Conservation (phyloP, 1,284 basidiomycete species). For the Cutaneotrichosporon cyanovorans region DNA sequence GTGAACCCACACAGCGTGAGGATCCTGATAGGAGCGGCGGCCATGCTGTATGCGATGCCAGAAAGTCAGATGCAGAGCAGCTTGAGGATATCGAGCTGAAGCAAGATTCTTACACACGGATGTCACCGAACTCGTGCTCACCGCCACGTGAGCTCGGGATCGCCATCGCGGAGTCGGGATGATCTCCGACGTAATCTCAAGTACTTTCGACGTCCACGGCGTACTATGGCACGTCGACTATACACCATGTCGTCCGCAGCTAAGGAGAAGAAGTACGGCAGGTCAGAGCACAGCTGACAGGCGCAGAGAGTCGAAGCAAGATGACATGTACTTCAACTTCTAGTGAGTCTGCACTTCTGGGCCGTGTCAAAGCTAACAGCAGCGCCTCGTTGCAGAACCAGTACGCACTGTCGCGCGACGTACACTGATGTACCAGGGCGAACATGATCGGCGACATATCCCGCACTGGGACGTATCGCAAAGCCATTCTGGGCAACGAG, state of each 20-base stretch:
- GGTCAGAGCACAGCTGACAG: too few relatives aligned
- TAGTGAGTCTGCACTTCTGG: neutral
- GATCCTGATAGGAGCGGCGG: conserved; percentile 21
- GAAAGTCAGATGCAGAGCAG: neutral
- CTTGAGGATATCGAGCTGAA: neutral
- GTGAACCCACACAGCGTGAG: conserved; percentile 56
- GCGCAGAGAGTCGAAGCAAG: too few relatives aligned
- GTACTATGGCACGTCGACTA: too few relatives aligned
- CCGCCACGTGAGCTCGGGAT: too few relatives aligned
- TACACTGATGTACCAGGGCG: conserved; percentile 24
- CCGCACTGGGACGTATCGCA: conserved; percentile 43
- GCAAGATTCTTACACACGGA: too few relatives aligned
- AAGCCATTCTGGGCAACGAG: conserved; percentile 45
- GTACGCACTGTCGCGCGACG: neutral
- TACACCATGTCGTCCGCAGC: neutral
- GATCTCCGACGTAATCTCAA: too few relatives aligned
- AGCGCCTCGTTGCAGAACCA: conserved; percentile 31
- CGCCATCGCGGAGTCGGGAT: too few relatives aligned
- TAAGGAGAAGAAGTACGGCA: too few relatives aligned
- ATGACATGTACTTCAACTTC: too few relatives aligned
- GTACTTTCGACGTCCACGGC: too few relatives aligned
- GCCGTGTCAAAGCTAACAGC: neutral
- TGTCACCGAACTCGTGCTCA: too few relatives aligned
- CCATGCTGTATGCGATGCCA: neutral
- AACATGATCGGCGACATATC: conserved; percentile 47